These are phyloP conservation scores for Podospora appendiculata DNA, from an alignment of 495 filamentous ascomycete genomes.

Conservation along the genomic window DNA sequence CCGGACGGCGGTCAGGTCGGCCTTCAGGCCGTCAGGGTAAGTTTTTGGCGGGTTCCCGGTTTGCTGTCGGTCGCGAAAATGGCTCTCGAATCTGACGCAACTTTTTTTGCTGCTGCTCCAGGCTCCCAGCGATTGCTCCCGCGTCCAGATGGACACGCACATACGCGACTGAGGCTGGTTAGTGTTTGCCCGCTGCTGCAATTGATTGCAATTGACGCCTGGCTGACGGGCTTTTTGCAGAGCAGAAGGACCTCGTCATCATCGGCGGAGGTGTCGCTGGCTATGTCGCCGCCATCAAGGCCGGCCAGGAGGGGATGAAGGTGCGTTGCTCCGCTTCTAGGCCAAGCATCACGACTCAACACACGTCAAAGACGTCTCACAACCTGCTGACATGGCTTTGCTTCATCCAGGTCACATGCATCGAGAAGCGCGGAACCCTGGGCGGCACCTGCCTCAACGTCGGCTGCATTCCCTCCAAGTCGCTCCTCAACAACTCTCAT, in stretches of 20 bases:
- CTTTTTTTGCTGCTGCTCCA: constrained; percentile 25
- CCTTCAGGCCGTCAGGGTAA: constrained; percentile 49
- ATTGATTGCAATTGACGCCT: background rate
- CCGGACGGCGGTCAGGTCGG: constrained; percentile 57
- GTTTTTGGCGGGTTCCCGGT: constrained; percentile 11
- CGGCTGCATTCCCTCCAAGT: constrained; percentile 98
- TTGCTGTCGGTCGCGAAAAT: constrained; percentile 4
- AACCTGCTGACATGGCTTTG: background rate
- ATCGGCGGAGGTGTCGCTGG: constrained; percentile 97
- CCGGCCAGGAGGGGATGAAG: constrained; percentile 95
- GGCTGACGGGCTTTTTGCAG: constrained; percentile 38
- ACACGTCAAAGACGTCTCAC: background rate
- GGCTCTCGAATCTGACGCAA: background rate
- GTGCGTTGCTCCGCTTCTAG: constrained; percentile 35
- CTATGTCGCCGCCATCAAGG: constrained; percentile 99
- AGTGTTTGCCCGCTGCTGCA: constrained; percentile 17
- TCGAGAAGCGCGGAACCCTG: constrained; percentile 94
- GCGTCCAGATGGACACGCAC: constrained; percentile 56
- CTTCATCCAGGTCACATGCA: constrained; percentile 71
- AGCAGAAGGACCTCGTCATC: constrained; percentile 86
- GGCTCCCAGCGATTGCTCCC: constrained; percentile 51
- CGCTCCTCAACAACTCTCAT: constrained; percentile 98
- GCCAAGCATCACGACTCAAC: constrained; percentile 1
- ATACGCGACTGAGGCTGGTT: constrained; percentile 78
- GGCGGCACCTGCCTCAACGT: constrained; percentile 98